phyloP scores from a whole-genome alignment of 441 rosid genomes.

The Metrosideros polymorpha region DNA sequence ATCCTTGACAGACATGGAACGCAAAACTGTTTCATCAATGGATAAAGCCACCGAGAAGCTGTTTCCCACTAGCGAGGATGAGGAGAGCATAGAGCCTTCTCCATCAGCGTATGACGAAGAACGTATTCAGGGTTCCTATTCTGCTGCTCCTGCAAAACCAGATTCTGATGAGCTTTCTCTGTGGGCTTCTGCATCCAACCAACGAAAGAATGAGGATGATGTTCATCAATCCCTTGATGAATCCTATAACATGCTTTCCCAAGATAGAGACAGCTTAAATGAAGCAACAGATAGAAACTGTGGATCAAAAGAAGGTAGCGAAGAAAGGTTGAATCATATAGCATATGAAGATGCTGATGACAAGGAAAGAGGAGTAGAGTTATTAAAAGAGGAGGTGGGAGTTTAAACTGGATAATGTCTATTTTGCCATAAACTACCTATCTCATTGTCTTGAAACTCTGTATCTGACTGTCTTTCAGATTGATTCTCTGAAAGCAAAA shows the following conservation, averaged over 20 bases:
- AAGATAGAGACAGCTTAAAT: conserved; percentile 14
- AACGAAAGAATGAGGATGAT: conserved; percentile 20
- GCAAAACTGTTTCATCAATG: conserved; percentile 2
- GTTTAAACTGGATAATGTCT: not conserved
- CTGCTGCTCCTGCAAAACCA: conserved; percentile 14
- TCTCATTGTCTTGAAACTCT: not conserved
- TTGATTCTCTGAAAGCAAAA: conserved; percentile 52
- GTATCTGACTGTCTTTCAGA: conserved; percentile 26
- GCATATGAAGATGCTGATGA: conserved; percentile 14
- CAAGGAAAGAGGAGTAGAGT: conserved; percentile 29
- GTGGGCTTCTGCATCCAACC: conserved; percentile 12
- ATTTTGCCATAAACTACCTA: not conserved
- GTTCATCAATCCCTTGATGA: conserved; percentile 12
- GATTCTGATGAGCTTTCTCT: conserved; percentile 10
- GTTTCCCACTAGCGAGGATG: conserved; percentile 19
- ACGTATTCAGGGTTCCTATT: conserved; percentile 14
- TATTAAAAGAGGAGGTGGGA: conserved; percentile 61
- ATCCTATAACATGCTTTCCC: conserved; percentile 11
- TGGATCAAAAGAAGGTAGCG: conserved; percentile 8
- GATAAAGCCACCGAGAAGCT: conserved; percentile 14
- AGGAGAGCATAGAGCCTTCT: conserved; percentile 15
- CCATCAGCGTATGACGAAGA: conserved; percentile 15
- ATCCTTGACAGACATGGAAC: conserved; percentile 20
- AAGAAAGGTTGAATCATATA: conserved; percentile 20
- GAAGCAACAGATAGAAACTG: conserved; percentile 19